These are phyloP conservation scores for Escovopsis weberi DNA, from an alignment of 2,329 filamentous ascomycete genomes.

Conservation along the genomic window DNA sequence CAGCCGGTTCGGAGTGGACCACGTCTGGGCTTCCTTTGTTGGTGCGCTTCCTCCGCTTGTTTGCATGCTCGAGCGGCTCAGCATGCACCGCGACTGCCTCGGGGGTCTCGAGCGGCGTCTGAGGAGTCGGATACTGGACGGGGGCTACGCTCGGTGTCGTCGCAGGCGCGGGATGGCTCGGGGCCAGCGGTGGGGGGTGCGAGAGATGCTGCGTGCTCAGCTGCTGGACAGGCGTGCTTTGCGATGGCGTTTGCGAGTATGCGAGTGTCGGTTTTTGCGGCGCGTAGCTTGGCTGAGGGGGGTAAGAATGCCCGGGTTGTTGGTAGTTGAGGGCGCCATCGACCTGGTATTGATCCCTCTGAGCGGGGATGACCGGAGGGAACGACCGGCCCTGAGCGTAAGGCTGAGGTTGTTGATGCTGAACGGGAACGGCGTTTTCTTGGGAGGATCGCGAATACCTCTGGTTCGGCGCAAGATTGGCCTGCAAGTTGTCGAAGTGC, in stretches of 20 bases:
- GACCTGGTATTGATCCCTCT: constrained; percentile 9
- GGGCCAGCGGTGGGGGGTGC: constrained; percentile 1
- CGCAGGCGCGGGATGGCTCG: constrained; percentile 1
- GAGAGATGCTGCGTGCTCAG: constrained; percentile 6
- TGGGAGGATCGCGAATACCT: constrained; percentile 15
- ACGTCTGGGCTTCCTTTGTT: constrained; percentile 15
- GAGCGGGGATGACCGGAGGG: constrained; percentile 13
- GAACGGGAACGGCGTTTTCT: constrained; percentile 11
- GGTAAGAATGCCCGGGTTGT: constrained; percentile 5
- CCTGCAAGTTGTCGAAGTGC: constrained; percentile 15
- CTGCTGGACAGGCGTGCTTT: constrained; percentile 6
- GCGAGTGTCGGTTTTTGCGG: constrained; percentile 10
- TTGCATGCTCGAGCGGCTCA: too few species aligned
- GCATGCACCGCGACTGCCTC: constrained; percentile 13
- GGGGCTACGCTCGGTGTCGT: not conserved
- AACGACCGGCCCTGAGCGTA: constrained; percentile 13
- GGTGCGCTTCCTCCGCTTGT: constrained; percentile 25
- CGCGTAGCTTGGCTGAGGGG: constrained; percentile 4
- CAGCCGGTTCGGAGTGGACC: constrained; percentile 13
- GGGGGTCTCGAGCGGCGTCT: constrained; percentile 10
- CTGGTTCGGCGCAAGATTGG: constrained; percentile 13
- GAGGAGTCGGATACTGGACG: constrained; percentile 11
- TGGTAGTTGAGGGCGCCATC: constrained; percentile 6
- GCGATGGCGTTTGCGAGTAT: constrained; percentile 7
- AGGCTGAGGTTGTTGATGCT: constrained; percentile 14